Evolutionary conservation across 306 rosid species (phyloP), one percentile per base, ranked within the genome.

Genomic region (Ceratonia siliqua): DNA sequence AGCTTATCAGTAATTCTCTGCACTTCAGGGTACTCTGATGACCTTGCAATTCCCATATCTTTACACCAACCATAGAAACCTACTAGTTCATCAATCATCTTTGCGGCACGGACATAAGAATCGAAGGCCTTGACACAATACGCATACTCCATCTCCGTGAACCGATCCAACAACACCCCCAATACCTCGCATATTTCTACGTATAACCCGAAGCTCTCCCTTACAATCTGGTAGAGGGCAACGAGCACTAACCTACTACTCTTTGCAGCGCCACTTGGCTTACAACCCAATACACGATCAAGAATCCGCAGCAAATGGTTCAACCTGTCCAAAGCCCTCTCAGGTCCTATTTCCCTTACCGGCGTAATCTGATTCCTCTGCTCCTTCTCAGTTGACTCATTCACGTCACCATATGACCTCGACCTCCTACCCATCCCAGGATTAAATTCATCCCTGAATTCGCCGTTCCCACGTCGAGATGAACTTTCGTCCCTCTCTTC

Each of bases 1-100:
- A 89, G 89, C 78, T 70, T 77, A 35, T 86, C 89, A 13, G 93
- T 86, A 35, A 93, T 89, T 56, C 76, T 85, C 84, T 86, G 88
- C 27, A 89, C 92, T 73, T 91, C 93, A 25, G 98, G 97, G 70
- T 76, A 93, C 83, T 93, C 97, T 2, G 95, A 89, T 9, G 98
- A 82, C 82, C 85, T 69, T 1, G 92, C 91, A 71, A 93, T 81
- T 15, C 98, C 97, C 71, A 63, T 65, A 49, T 89, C 93, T 79
- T 88, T 93, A 55, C 96, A 93, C 98, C 93, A 91, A 72, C 75
- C 72, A 43, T 91, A 91, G 83, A 93, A 93, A 48, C 61, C 89
- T 10, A 62, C 85, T 9, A 94, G 85, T 66, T 85, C 92, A 82
- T 91, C 94, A 65, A 89, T 84, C 84, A 74, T 78, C 80, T 88